Evolutionary conservation across 257 asterid species (phyloP), one percentile per base, ranked within the genome.

Genomic region (Eucommia ulmoides): DNA sequence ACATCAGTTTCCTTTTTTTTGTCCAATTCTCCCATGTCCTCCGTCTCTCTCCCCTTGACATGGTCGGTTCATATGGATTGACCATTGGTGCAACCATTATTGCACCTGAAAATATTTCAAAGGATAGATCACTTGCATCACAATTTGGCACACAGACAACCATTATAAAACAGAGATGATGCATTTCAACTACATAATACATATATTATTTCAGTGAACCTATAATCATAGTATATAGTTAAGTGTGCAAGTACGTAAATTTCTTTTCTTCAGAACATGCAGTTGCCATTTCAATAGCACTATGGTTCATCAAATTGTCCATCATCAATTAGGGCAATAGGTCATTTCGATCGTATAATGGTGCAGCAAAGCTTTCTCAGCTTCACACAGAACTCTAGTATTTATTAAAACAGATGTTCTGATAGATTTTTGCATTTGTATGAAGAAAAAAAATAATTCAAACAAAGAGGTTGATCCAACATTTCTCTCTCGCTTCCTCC

Each of bases 21-120:
- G 82, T 71, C 93, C 93, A 85, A 38, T 62, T 78, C 21, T 73
- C 74, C 98, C 98, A 89, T 44, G 81, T 85, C 72, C 62, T 66
- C 41, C 80, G 78, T 50, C 68, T 70, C 79, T 89, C 98, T 62
- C 58, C 83, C 65, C 80, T 85, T 33, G 69, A 76, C 76, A 89
- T 75, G 41, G 72, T 78, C 18, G 83, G 81, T 63, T 89, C 98
- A 46, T 89, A 89, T 51, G 97, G 96, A 71, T 76, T 89, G 49
- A 89, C 73, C 86, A 85, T 65, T 48, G 98, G 98, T 55, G 93
- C 93, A 59, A 89, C 70, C 84, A 89, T 74, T 63, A 85, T 58
- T 22, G 96, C 96, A 69, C 98, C 98, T 89, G 77, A 52, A 68
- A 55, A 60, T 60, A 51, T 49, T 51, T 24, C 47, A 45, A 25